Evolutionary conservation across 2,329 filamentous ascomycete genomes (phyloP), one percentile per base, ranked within the genome.

Genomic region (Botryosphaeria dothidea): DNA sequence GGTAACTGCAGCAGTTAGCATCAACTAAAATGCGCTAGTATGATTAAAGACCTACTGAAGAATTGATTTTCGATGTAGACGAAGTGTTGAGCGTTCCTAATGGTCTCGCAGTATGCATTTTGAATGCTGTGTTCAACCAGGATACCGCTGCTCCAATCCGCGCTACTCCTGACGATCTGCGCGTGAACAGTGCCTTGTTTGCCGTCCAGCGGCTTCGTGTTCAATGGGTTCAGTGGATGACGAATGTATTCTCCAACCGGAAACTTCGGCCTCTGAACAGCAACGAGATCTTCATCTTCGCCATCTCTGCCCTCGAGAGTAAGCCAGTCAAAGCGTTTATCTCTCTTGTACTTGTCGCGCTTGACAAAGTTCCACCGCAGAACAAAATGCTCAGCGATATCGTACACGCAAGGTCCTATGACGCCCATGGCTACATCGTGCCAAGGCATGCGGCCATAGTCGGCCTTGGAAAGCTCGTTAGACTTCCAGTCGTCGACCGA

Each of bases 11-110:
- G 66, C 78, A 66, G 75, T 74, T 62, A 61, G 56, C 23, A 17
- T 19, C 4, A 34, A 9, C 1, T 17, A 6, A 4, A n/a, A 11
- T 3, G 9, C 13, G 11, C 13, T 23, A 60, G 54, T 49, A 27
- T 13, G 25, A 11, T 11, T 11, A 23, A 13, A 19, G 11, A 71
- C 78, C 71, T 79, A 79, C 86, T 97, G 83, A 98, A 99, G 81
- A 98, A 98, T 73, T 99, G 95, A 72, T 98, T 98, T 77, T 99
- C 95, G 67, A 99, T 97, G 80, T 98, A 99, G 25, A 99, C 90
- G 70, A 88, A 97, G 75, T 98, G 94, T 78, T 97, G 82, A 0
- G 94, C 94, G 60, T 92, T 92, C 58, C 89, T 84, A 71, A 98
- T 98, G 31, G 96, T 81, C 68, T 97, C 92, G 66, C 83, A 84